Conservation (phyloP, 2,329 filamentous ascomycete species). For the Atkinsonella hypoxylon region DNA sequence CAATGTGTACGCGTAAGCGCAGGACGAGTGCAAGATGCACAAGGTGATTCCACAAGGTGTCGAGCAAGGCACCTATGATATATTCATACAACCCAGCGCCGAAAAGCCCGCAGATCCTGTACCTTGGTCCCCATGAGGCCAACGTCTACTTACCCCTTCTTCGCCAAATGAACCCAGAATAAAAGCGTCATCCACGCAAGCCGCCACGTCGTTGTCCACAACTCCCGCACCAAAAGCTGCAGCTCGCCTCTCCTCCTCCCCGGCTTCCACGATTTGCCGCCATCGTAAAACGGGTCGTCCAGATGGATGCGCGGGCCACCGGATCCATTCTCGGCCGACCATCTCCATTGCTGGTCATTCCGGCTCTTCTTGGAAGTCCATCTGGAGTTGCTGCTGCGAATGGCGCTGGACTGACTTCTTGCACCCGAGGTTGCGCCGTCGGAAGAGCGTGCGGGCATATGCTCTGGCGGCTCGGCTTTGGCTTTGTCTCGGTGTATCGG, state of each 20-base stretch:
- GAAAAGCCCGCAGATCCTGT: too few relatives aligned
- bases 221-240: constrained; percentile 42
- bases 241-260: constrained; percentile 21
- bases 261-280: constrained; percentile 22
- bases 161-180: constrained; percentile 57
- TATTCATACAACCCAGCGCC: too few relatives aligned
- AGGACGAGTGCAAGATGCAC: too few relatives aligned
- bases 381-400: constrained; percentile 12
- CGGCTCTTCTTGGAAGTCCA: constrained; percentile 17
- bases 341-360: constrained; percentile 26
- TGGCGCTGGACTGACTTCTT: constrained; percentile 10
- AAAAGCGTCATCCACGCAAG: constrained; percentile 50
- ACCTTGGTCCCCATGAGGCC: too few relatives aligned
- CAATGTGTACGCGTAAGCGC: too few relatives aligned
- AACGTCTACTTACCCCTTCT: constrained; percentile 36
- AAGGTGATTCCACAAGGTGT: too few relatives aligned
- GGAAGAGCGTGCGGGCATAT: neutral
- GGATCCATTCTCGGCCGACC: constrained; percentile 27
- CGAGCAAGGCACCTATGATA: too few relatives aligned
- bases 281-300: constrained; percentile 27
- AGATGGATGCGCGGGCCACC: constrained; percentile 44
- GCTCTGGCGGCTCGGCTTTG: constrained; percentile 34
- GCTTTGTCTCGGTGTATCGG: constrained; percentile 43
- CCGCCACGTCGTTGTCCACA: constrained; percentile 47
- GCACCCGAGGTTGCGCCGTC: constrained; percentile 9